These are phyloP conservation scores for Lepidium sativum DNA, from an alignment of 345 rosid species.

Conservation along the genomic window DNA sequence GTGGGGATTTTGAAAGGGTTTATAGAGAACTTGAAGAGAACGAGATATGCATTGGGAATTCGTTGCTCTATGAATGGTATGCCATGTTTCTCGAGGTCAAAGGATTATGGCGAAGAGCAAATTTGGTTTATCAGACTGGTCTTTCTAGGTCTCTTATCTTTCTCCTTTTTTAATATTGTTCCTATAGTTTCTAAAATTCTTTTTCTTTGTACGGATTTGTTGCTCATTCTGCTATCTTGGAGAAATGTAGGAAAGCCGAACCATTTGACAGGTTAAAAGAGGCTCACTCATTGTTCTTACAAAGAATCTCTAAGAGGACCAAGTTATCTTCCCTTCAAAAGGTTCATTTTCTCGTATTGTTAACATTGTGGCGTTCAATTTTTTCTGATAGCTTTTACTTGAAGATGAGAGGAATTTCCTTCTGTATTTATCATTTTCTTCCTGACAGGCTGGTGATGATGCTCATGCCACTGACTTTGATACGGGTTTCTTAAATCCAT, in stretches of 20 bases:
- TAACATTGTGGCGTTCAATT: not conserved
- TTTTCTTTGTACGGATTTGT: not conserved
- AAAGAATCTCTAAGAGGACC: constrained; percentile 56
- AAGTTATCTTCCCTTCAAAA: constrained; percentile 34
- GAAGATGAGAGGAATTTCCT: not conserved
- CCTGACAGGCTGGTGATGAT: constrained; percentile 37
- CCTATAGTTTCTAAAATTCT: not conserved
- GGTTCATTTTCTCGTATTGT: constrained; percentile 28
- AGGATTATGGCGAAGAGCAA: constrained; percentile 59
- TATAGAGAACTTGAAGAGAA: constrained; percentile 52
- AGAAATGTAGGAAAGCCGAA: constrained; percentile 50
- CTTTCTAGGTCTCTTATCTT: constrained; percentile 47
- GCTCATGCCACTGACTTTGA: constrained; percentile 6
- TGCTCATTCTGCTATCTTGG: not conserved
- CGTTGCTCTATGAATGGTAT: constrained; percentile 68
- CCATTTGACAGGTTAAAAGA: constrained; percentile 59
- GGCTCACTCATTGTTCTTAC: constrained; percentile 49
- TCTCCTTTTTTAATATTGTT: not conserved
- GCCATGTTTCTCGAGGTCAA: constrained; percentile 72
- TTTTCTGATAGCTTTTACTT: not conserved
- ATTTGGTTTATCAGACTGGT: constrained; percentile 59
- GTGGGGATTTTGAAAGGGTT: constrained; percentile 47
- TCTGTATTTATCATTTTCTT: not conserved
- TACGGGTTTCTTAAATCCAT: constrained; percentile 46
- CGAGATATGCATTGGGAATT: constrained; percentile 36